Evolutionary conservation across 2,329 filamentous ascomycete genomes (phyloP), one percentile per base, ranked within the genome.

Genomic region (Venturia aucupariae): DNA sequence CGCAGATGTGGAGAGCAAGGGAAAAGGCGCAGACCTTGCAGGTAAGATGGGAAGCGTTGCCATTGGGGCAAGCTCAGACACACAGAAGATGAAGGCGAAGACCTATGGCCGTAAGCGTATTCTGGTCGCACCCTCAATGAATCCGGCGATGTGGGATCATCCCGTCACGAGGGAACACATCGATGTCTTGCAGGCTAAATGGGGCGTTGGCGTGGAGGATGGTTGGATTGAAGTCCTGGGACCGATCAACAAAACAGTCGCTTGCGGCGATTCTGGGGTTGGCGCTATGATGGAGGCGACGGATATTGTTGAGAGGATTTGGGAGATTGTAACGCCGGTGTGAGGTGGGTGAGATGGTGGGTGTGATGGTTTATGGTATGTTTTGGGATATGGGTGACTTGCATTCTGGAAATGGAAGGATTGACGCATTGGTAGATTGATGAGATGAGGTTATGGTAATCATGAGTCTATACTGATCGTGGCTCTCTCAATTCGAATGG

Each of bases 121-220:
- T 35, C 19, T 64, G 1, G 63, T 64, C 4, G 63, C 63, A 7
- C 54, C 55, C 7, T 86, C 89, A 38, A 96, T 96, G 90, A 96
- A 97, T 74, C 91, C 86, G 30, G 86, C 87, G 4, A 96, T 96
- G 92, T 96, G 90, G 88, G 80, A 81, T 64, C 91, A 97, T 72
- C 92, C 92, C 1, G 79, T 96, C 57, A 96, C 92, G 0, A 81
- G 77, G 61, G 85, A 83, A 67, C 90, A 96, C 68, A 76, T 96
- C 44, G 77, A 77, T 48, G 78, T 89, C 0, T 77, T 97, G 59
- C 82, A 87, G 67, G 82, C 88, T 60, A 89, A 92, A 65, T 96
- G 92, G 91, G 87, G 86, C 6, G 73, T 82, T 59, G 65, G 70
- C 60, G 64, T 66, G 69, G 69, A 68, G 35, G 72, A 71, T 10